Percentiles rank a stretch among this genome's conserved stretches.
phyloP scores from a whole-genome alignment of 306 rosid genomes.

The Carpinus viminea region DNA sequence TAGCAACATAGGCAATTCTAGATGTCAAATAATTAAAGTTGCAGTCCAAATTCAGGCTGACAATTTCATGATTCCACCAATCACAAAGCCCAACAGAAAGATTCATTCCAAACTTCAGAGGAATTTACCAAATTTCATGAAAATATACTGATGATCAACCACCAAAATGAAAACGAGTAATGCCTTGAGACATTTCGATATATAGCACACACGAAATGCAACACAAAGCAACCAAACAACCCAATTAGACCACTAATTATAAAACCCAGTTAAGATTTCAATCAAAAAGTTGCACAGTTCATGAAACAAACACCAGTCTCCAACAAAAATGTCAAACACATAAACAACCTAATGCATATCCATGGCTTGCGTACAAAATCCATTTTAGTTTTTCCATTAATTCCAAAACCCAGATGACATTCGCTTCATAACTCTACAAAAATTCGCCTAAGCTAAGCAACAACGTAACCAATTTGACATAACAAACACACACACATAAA shows the following conservation, averaged over 20 bases:
- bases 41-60: neutral
- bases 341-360: neutral
- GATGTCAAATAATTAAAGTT: neutral
- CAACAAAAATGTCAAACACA: neutral
- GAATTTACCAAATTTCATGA: neutral
- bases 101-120: neutral
- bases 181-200: neutral
- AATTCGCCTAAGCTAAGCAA: no score
- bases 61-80: neutral
- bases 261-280: neutral
- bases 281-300: neutral
- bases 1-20: neutral
- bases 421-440: neutral
- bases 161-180: no score
- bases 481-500: neutral
- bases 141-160: no score
- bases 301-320: neutral
- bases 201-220: neutral
- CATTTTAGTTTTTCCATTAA: neutral
- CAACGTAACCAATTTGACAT: neutral
- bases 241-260: neutral
- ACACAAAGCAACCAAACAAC: neutral
- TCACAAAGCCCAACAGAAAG: neutral
- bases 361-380: neutral
- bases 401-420: neutral